Evolutionary conservation across 768 basidiomycete species (phyloP), one percentile per base, ranked within the genome.

Genomic region (Suillus placidus): DNA sequence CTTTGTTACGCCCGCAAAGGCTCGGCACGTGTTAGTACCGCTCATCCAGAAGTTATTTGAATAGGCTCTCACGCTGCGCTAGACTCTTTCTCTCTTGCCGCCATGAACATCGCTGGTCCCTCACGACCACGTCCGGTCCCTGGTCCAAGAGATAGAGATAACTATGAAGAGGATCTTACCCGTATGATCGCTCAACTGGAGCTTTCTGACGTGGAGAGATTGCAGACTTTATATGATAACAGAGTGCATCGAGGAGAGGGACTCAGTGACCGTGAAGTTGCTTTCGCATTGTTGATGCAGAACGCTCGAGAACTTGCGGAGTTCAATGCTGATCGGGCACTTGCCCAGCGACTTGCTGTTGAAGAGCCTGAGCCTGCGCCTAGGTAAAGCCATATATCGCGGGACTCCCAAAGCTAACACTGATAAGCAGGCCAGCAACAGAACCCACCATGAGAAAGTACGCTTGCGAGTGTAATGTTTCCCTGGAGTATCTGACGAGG

Each of bases 71-170:
- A 58, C 57, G 37, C 57, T 40, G 38, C 26, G 9, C 38, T 38
- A 16, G 16, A 30, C 38, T 58, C 57, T 38, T 38, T 58, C 23
- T 40, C 57, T 58, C 38, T 58, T 58, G 16, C 23, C 23, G 8
- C 67, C 69, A 75, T 75, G 73, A 72, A 66, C 49, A 35, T 69
- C 52, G 71, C 74, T 32, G 74, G 75, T 45, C 74, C 74, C 49
- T 75, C 75, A 30, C 67, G 67, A 32, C 64, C 38, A 35, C 56
- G 30, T 18, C 38, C 49, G 13, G 49, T 55, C 26, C 40, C 20
- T 37, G 61, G 65, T 61, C 63, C 54, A 60, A 67, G 68, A 62
- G 66, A 67, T 54, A 68, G 64, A 70, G 74, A 68, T 61, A 62
- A 69, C 47, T 73, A 76, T 26, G 76, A 76, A 38, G 67, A 68